These are phyloP conservation scores for Cryptosporidium meleagridis DNA, from an alignment of 169 alveolate genomes.

Conservation along the genomic window DNA sequence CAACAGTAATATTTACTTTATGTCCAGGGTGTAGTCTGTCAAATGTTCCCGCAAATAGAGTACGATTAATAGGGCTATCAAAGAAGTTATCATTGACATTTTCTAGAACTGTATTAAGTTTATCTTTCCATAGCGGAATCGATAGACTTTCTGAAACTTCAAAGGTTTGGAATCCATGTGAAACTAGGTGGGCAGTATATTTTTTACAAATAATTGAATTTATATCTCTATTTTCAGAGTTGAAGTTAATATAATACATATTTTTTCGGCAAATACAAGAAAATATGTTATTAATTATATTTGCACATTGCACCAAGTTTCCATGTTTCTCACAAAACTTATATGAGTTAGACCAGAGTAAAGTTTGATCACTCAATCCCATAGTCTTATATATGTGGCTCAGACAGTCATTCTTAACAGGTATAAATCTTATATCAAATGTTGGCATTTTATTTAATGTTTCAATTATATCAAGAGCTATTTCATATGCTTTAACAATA, in stretches of 20 bases:
- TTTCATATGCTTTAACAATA: conserved; percentile 71
- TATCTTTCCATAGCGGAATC: conserved; percentile 44
- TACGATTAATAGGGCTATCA: conserved; percentile 47
- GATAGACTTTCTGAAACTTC: conserved; percentile 6
- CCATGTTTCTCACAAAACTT: conserved; percentile 60
- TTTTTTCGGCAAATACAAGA: conserved; percentile 32
- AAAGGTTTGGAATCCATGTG: conserved; percentile 17
- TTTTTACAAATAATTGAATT: conserved; percentile 8
- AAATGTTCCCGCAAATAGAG: conserved; percentile 80
- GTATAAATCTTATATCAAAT: conserved; percentile 66
- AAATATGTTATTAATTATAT: conserved; percentile 23
- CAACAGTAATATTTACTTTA: conserved; percentile 78
- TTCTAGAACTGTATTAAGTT: neutral
- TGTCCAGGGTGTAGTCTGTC: conserved; percentile 83
- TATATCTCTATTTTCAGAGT: neutral
- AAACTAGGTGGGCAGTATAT: neutral
- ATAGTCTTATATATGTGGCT: conserved; percentile 44
- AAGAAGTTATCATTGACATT: conserved; percentile 15
- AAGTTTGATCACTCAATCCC: conserved; percentile 1
- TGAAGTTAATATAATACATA: neutral
- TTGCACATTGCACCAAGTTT: conserved; percentile 22
- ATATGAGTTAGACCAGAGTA: conserved; percentile 18
- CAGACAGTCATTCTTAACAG: conserved; percentile 51
- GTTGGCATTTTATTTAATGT: conserved; percentile 44
- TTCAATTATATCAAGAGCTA: conserved; percentile 65